A percentile compares a stretch with the other conserved stretches of the same genome.
Conservation (phyloP, 2,329 filamentous ascomycete species). For the Pestalotiopsis sp. region DNA sequence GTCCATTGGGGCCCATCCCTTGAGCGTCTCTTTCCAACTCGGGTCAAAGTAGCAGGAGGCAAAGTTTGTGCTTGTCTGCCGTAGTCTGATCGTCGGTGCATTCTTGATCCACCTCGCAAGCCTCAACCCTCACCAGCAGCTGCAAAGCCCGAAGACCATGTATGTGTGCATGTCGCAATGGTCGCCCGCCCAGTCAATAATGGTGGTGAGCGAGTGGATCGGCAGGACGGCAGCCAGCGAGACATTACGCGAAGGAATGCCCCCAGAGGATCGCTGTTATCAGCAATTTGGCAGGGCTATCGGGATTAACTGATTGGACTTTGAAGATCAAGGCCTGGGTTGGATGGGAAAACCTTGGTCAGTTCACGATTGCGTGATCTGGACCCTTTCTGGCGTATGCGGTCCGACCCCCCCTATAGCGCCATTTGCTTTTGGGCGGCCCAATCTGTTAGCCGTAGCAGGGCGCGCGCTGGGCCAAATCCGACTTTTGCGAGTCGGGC, state of each 20-base stretch:
- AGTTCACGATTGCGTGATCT: conserved; percentile 11
- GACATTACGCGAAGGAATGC: background rate
- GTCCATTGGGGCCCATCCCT: background rate
- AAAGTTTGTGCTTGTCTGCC: background rate
- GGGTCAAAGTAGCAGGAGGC: background rate
- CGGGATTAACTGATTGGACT: background rate
- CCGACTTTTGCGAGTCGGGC: background rate
- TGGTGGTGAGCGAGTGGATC: background rate
- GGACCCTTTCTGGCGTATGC: conserved; percentile 14
- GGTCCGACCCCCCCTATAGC: conserved; percentile 3
- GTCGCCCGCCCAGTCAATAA: too few relatives aligned
- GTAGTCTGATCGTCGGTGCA: background rate
- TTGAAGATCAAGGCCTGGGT: background rate
- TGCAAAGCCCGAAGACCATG: background rate
- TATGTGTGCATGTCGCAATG: background rate
- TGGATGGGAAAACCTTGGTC: conserved; percentile 3
- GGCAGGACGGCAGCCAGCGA: background rate
- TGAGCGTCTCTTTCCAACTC: background rate
- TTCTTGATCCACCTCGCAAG: background rate
- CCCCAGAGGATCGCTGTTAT: background rate
- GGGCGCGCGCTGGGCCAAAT: background rate
- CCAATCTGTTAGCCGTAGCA: background rate
- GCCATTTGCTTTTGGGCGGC: background rate
- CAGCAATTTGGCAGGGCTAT: background rate
- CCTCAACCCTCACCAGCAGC: background rate